Base-by-base conservation (phyloP, 2,329 filamentous ascomycete species). In the Microdochium paspali region DNA sequence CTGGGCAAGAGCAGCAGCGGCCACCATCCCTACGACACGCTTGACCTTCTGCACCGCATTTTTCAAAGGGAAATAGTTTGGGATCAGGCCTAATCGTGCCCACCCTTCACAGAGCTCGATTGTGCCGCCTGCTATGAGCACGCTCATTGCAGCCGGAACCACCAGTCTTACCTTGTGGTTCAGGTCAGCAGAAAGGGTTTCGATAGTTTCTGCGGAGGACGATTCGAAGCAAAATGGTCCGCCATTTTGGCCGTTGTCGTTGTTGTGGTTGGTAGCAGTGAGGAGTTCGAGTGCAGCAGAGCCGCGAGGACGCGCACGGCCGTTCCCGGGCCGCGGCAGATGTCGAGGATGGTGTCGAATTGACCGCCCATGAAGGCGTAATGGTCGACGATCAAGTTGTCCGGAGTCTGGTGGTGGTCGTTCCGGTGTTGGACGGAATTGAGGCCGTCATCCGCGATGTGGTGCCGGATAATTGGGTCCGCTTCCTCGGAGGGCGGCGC, bases 251-350 rank as follows among this genome's bases (percentile, higher is more conserved):
- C 61, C 77, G 0, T 67, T 63, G 12, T 49, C 56, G 45, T 82
- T 73, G 79, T 82, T 82, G 39, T 68, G 71, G 13, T 64, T 60
- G 2, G 72, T 70, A 0, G 76, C 66, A 51, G 82, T 78, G 12
- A 76, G 54, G 4, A 76, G 79, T 15, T 73, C 59, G 7, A 64
- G 71, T 24, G 64, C 56, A 1, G 56, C 48, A 54, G 82, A 82
- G 28, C 63, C 0, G 71, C 69, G 1, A 81, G 64, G 4, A 61
- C 63, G 2, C 70, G 66, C 0, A 66, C 67, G 0, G 71, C 73
- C 12, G 60, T 70, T 3, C 78, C 79, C 0, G 78, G 77, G 0
- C 79, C 77, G 54, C 76, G 80, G 26, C 79, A 79, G 5, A 81
- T 60, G 50, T 83, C 78, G 12, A 79, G 56, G 0, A 79, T 51